Evolutionary conservation across 164 flowering plant species (phyloP), one percentile per base, ranked within the genome.

Genomic region (Cinnamomum chago): DNA sequence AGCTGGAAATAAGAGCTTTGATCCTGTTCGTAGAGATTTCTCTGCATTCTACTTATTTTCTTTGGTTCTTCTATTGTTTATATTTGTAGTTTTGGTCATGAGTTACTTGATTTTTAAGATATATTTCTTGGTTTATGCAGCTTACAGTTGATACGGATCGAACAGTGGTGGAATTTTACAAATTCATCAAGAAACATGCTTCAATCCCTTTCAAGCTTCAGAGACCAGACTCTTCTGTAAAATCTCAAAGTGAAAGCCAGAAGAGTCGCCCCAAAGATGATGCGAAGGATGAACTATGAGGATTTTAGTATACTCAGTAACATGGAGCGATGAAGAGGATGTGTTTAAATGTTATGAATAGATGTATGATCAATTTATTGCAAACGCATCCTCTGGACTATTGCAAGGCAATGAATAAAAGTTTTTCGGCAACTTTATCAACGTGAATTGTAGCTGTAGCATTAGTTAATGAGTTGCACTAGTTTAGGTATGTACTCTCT

Each of bases 1-100:
- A 12, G 98, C 98, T 22, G 98, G 97, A 79, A 92, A 89, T 77
- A 94, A 94, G 88, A 94, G 87, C 76, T 85, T 84, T 74, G 95
- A 94, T 76, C 97, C 98, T 1, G 98, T 94, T 81, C 87, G 96
- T 79, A 25, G 14, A 11, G 22, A n/a, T 64, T 24, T 55, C 20
- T 55, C 60, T 18, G n/a, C 60, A 55, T 15, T 20, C 5, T 55
- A 15, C 13, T 55, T 55, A 3, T 55, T 55, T 13, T 55, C 47
- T 40, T 35, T 35, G 47, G 0, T 35, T 35, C 47, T 35, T 35
- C 47, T 40, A 9, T 40, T 40, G 47, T 40, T 40, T 40, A 40
- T 40, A 11, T 40, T 40, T 40, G 47, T 40, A 40, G 47, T 40
- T 40, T 9, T 40, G 47, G 9, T 40, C 47, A 9, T 40, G 47